phyloP scores from a whole-genome alignment of 116 monocot species.

The Trichopus zeylanicus region DNA sequence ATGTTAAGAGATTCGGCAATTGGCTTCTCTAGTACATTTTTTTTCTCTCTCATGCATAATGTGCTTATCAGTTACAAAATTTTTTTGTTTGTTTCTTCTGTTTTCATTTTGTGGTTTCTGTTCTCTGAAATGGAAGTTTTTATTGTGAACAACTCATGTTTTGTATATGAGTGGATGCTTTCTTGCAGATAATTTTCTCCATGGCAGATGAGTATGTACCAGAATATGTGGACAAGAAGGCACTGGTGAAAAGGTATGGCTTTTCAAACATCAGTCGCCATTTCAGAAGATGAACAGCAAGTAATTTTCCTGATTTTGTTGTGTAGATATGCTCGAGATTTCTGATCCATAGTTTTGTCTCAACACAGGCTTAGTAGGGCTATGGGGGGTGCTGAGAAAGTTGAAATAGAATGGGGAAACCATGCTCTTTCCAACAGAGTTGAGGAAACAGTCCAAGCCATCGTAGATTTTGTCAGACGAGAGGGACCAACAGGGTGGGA shows the following conservation, averaged over 20 bases:
- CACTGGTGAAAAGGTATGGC: constrained; percentile 66
- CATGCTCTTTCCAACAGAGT: constrained; percentile 89
- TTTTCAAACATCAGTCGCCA: background rate
- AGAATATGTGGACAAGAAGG: constrained; percentile 90
- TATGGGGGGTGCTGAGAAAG: constrained; percentile 92
- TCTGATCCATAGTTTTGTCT: background rate
- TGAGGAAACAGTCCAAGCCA: constrained; percentile 70
- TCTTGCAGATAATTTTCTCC: constrained; percentile 87
- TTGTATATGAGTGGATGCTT: background rate
- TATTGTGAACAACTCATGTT: background rate
- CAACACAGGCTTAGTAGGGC: constrained; percentile 66
- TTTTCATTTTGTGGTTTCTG: background rate
- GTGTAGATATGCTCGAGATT: background rate
- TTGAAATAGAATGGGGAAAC: constrained; percentile 85
- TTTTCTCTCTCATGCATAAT: no score
- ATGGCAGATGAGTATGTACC: constrained; percentile 98
- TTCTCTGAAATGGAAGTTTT: background rate
- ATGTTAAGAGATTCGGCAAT: no score
- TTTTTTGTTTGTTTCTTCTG: no score
- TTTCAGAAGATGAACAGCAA: no score
- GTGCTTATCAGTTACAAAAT: no score
- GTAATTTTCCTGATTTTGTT: background rate
- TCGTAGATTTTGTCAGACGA: constrained; percentile 84
- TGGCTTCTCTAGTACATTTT: no score
- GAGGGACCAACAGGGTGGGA: constrained; percentile 98